A percentile compares a stretch with the other conserved stretches of the same genome.
Conservation (phyloP, 371 early-diverging fungal species). For the Circinella umbellata region DNA sequence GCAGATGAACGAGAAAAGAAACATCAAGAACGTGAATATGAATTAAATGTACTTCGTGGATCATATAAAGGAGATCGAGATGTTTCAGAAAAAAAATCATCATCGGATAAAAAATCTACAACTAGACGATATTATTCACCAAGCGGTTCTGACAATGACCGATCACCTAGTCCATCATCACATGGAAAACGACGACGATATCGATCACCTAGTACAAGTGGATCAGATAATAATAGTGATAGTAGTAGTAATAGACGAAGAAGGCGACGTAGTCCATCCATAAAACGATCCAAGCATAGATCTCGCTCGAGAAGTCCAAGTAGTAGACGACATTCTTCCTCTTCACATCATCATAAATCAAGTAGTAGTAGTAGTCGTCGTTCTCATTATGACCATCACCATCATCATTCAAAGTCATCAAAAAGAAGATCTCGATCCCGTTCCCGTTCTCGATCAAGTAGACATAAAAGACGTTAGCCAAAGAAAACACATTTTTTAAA, state of each 20-base stretch:
- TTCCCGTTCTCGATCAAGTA: neutral
- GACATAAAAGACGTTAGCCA: neutral
- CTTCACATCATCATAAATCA: conserved; percentile 2
- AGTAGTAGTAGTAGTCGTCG: neutral
- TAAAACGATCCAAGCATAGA: neutral
- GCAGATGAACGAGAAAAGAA: conserved; percentile 34
- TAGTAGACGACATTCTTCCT: conserved; percentile 2
- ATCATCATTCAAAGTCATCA: neutral
- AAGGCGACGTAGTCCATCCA: neutral
- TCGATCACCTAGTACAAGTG: conserved; percentile 10
- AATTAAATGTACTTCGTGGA: conserved; percentile 15
- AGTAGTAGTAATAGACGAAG: neutral
- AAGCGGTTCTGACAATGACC: conserved; percentile 16
- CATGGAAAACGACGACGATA: neutral
- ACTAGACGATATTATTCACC: conserved; percentile 22
- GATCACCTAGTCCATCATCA: conserved; percentile 18
- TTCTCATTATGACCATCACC: neutral
- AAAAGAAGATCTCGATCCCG: neutral
- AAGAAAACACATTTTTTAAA: neutral
- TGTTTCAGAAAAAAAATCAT: conserved; percentile 1
- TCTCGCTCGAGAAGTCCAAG: neutral
- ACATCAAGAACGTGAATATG: conserved; percentile 36
- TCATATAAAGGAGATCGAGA: conserved; percentile 16
- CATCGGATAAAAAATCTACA: neutral
- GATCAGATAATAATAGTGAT: neutral